phyloP scores from a whole-genome alignment of 2,329 filamentous ascomycete genomes.

The Diaporthe helianthi region DNA sequence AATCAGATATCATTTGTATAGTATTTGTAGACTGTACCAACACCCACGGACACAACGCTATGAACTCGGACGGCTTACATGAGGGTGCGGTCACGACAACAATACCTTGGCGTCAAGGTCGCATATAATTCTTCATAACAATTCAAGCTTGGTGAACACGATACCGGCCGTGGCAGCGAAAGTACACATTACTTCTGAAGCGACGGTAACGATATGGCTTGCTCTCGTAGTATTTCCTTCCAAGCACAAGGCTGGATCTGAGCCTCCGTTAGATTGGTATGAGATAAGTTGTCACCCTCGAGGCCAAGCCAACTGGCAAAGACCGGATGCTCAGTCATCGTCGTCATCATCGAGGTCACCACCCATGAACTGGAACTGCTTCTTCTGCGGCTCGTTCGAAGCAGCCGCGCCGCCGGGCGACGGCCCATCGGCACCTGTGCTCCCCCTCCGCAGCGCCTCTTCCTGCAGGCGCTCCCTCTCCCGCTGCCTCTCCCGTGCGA shows the following conservation, averaged over 20 bases:
- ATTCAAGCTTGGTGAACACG: conserved; percentile 5
- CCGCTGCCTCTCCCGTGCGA: conserved; percentile 54
- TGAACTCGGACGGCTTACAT: neutral
- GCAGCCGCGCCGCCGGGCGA: conserved; percentile 9
- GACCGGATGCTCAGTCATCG: conserved; percentile 40
- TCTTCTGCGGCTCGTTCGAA: conserved; percentile 45
- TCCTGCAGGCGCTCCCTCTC: conserved; percentile 54
- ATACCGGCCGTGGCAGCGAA: neutral
- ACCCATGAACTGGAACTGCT: conserved; percentile 63
- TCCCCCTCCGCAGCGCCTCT: conserved; percentile 45
- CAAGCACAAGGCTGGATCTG: neutral
- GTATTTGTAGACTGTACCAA: conserved; percentile 35
- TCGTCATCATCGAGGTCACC: conserved; percentile 58
- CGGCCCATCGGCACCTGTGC: conserved; percentile 36
- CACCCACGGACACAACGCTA: neutral
- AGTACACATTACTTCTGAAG: neutral
- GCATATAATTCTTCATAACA: conserved; percentile 3
- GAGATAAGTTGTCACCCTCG: neutral
- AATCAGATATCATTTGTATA: conserved; percentile 29
- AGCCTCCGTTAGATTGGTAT: neutral
- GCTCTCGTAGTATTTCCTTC: neutral
- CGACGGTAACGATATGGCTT: neutral
- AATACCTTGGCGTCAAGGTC: conserved; percentile 21
- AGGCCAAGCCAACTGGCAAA: neutral
- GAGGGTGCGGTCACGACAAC: neutral